Conservation (phyloP, 176 grass and related monocot species). For the Guadua angustifolia region DNA sequence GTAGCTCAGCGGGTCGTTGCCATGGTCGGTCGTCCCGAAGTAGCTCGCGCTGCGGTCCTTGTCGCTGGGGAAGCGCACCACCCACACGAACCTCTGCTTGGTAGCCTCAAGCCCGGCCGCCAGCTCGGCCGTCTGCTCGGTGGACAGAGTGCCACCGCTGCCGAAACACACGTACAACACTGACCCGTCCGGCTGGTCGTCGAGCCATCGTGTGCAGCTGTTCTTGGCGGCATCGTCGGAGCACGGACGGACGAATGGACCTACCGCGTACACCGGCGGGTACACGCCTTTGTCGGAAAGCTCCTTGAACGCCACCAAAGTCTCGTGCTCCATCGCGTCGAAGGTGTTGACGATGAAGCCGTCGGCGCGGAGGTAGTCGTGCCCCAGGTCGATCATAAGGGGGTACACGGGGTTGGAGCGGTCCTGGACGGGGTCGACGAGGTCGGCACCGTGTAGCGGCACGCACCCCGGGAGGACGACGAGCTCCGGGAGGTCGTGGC, state of each 20-base stretch:
- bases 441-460: slow-evolving; percentile 53
- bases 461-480: slow-evolving; percentile 63
- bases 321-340: slow-evolving; percentile 57
- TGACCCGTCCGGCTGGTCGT: slow-evolving; percentile 58
- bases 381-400: slow-evolving; percentile 22
- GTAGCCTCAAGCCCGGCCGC: slow-evolving; percentile 54
- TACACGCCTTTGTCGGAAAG: slow-evolving; percentile 35
- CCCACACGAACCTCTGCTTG: slow-evolving; percentile 61
- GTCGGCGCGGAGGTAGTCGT: slow-evolving; percentile 29
- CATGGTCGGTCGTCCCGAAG: background rate
- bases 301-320: slow-evolving; percentile 29
- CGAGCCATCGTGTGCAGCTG: slow-evolving; percentile 68
- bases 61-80: slow-evolving; percentile 51
- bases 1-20: slow-evolving; percentile 36
- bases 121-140: slow-evolving; percentile 17
- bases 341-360: slow-evolving; percentile 60
- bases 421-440: slow-evolving; percentile 46
- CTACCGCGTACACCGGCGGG: slow-evolving; percentile 54
- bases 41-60: slow-evolving; percentile 27
- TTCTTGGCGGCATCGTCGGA: background rate
- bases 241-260: slow-evolving; percentile 43
- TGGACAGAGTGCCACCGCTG: slow-evolving; percentile 64
- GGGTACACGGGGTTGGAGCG: slow-evolving; percentile 25
- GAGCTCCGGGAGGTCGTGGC: slow-evolving; percentile 53
- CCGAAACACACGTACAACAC: slow-evolving; percentile 72